A percentile compares a stretch with the other conserved stretches of the same genome.
These are phyloP conservation scores for Lentinula sp. DNA, from an alignment of 768 basidiomycete genomes.

Conservation along the genomic window DNA sequence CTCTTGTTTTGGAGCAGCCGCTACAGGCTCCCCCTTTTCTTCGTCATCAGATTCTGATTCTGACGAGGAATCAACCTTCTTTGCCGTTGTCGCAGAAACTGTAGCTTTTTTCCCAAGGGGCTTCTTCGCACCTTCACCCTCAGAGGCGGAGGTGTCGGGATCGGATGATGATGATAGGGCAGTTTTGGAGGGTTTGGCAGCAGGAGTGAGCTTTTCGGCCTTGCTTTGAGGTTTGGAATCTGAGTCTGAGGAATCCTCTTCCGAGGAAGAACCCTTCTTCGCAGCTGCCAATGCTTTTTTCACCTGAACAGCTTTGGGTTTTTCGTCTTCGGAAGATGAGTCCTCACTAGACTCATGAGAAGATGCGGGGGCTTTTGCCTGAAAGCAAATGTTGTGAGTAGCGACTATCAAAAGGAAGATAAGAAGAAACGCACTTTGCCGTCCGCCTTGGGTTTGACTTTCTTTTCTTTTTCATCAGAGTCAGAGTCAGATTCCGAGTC, in stretches of 20 bases:
- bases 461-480: constrained; percentile 20
- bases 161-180: not conserved
- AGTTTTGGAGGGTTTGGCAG: not conserved
- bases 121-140: constrained; percentile 7
- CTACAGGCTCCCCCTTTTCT: constrained; percentile 4
- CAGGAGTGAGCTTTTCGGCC: constrained; percentile 9
- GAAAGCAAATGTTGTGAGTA: constrained; percentile 15
- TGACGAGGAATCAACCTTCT: constrained; percentile 6
- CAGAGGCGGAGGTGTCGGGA: constrained; percentile 13
- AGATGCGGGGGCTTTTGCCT: constrained; percentile 20
- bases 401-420: constrained; percentile 12
- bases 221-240: constrained; percentile 12
- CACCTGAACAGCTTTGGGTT: constrained; percentile 48
- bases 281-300: constrained; percentile 24
- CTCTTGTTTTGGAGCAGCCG: constrained; percentile 15
- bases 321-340: constrained; percentile 45
- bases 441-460: constrained; percentile 8
- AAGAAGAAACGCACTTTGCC: constrained; percentile 8
- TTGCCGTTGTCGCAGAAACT: constrained; percentile 10
- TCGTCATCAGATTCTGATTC: constrained; percentile 25
- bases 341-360: constrained; percentile 17
- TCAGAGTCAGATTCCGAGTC: constrained; percentile 15
- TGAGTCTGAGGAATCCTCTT: constrained; percentile 15
- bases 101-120: constrained; percentile 7
- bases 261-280: constrained; percentile 26